Percentiles rank a stretch among this genome's conserved stretches.
Evolutionary conservation across 2,329 filamentous ascomycete species (phyloP).

Genomic region (Colletotrichum spaethianum): DNA sequence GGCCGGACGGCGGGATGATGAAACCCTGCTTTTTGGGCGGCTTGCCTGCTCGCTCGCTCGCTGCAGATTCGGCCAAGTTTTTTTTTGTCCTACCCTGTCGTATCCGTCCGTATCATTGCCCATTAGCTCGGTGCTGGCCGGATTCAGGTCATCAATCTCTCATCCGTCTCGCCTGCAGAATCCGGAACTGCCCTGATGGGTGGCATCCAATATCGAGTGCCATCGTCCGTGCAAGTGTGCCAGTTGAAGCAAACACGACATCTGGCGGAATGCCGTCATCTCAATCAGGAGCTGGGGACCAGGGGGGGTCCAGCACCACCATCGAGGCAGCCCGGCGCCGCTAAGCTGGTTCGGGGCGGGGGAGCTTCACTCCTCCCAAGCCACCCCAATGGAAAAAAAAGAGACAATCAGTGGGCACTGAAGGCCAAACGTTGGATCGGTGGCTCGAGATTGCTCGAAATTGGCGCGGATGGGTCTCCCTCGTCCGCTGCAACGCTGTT

Average conservation of each 20-base stretch:
- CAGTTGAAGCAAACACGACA: background rate
- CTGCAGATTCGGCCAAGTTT: slow-evolving; percentile 33
- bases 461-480: slow-evolving; percentile 18
- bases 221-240: background rate
- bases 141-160: background rate
- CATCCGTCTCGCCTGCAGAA: background rate
- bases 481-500: slow-evolving; percentile 32
- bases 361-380: background rate
- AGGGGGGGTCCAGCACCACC: slow-evolving; percentile 15
- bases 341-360: slow-evolving; percentile 16
- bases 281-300: slow-evolving; percentile 3
- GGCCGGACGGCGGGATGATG: slow-evolving; percentile 31
- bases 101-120: background rate
- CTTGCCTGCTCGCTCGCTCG: slow-evolving; percentile 11
- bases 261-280: slow-evolving; percentile 38
- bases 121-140: slow-evolving; percentile 3
- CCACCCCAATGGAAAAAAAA: background rate
- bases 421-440: slow-evolving; percentile 19
- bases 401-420: slow-evolving; percentile 15
- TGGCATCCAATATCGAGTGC: background rate
- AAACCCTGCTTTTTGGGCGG: slow-evolving; percentile 35
- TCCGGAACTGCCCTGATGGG: slow-evolving; percentile 6
- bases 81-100: background rate
- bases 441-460: slow-evolving; percentile 38
- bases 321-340: slow-evolving; percentile 6